These are phyloP conservation scores for Blastobotrys capitulatus DNA, from an alignment of 1,139 yeast species.

Conservation along the genomic window DNA sequence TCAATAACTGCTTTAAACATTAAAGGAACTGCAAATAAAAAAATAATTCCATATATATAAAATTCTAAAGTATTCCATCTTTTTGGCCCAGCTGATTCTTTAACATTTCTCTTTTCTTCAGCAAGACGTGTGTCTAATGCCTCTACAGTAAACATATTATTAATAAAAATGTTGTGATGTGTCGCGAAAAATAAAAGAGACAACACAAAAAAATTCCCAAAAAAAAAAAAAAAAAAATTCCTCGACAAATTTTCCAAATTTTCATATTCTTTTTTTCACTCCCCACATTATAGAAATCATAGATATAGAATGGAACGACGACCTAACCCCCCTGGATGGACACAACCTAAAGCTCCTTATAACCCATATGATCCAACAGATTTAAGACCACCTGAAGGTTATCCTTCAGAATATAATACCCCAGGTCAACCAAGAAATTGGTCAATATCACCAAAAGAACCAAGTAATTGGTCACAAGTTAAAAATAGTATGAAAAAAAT, in stretches of 20 bases:
- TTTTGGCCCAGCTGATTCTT: conserved; percentile 46
- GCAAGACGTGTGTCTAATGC: conserved; percentile 72
- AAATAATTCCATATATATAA: conserved; percentile 55
- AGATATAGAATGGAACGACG: conserved; percentile 40
- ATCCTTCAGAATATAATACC: conserved; percentile 63
- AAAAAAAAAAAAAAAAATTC: not conserved
- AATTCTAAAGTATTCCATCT: conserved; percentile 77
- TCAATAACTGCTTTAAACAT: conserved; percentile 78
- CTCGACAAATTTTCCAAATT: too few species aligned
- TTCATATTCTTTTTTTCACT: not conserved
- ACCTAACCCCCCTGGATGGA: conserved; percentile 81
- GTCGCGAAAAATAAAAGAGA: not conserved
- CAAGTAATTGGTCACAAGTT: conserved; percentile 64
- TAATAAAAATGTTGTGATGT: not conserved
- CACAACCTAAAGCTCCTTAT: conserved; percentile 75
- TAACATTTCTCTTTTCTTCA: conserved; percentile 41
- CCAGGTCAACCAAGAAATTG: conserved; percentile 40
- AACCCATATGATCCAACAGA: conserved; percentile 82
- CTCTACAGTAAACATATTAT: conserved; percentile 54
- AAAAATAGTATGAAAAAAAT: conserved; percentile 67
- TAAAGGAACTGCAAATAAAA: conserved; percentile 67
- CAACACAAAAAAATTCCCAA: not conserved
- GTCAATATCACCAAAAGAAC: conserved; percentile 59
- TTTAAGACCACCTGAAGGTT: conserved; percentile 72
- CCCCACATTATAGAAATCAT: not conserved